Conservation (phyloP, 352 stramenopile genomes). For the Phytophthora ramorum region DNA sequence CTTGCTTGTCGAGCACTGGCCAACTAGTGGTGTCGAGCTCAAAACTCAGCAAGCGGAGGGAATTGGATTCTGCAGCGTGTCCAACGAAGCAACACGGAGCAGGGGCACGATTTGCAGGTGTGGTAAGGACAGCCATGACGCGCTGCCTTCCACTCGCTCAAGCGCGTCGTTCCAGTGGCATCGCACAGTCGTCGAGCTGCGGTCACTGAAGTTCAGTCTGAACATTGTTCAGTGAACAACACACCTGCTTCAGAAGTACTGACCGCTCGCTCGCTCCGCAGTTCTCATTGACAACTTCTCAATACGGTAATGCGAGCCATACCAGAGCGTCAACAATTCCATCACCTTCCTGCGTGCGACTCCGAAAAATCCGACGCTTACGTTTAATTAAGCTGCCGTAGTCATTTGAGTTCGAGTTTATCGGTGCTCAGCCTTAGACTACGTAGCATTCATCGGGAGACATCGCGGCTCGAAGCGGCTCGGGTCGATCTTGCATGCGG, state of each 20-base stretch:
- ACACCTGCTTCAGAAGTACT: no score
- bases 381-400: background rate
- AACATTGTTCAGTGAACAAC: no score
- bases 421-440: background rate
- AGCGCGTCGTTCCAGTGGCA: background rate
- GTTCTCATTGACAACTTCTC: background rate
- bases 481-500: constrained; percentile 23
- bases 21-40: background rate
- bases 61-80: background rate
- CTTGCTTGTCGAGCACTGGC: background rate
- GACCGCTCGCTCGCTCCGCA: background rate
- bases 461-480: constrained; percentile 21
- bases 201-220: no score
- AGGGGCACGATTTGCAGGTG: background rate
- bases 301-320: background rate
- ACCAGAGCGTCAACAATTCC: background rate
- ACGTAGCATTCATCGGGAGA: constrained; percentile 9
- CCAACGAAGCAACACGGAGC: background rate
- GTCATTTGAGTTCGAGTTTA: background rate
- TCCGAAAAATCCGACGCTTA: background rate
- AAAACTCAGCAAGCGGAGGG: background rate
- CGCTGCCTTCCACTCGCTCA: background rate
- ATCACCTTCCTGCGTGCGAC: background rate
- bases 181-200: background rate
- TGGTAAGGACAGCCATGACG: background rate